Base-by-base conservation (phyloP, 495 filamentous ascomycete genomes). In the Daldinia grandis region DNA sequence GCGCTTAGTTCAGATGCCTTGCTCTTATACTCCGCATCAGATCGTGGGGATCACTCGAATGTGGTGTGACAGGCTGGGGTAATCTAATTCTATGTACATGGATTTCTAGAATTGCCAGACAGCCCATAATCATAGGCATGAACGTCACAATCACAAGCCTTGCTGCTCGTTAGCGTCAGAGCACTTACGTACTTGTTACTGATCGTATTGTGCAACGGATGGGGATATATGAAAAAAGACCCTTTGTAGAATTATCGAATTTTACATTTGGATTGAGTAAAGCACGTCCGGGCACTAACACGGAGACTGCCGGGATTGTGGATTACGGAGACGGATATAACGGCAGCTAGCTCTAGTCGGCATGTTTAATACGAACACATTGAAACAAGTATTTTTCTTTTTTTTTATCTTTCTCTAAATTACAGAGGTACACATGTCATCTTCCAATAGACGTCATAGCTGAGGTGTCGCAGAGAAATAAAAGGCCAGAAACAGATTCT, bases 161-260 rank as follows among this genome's bases (percentile, higher is more conserved):
- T 37, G 50, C 24, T 47, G 17, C 27, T 60, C 5, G 55, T 54
- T 70, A 56, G 62, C 61, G 62, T 65, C 57, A 60, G 68, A 70
- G 30, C 60, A 58, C 44, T 66, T 71, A 71, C 58, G 69, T 71
- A 72, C n/a, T n/a, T n/a, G 63, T 53, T 59, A 37, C 17, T 17
- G 35, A 42, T 55, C 61, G 19, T 30, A 59, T 63, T 40, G 69
- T 72, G 69, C 59, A 58, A 72, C 53, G 31, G 3, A 30, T 24
- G 33, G 49, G 31, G 24, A 50, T 27, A 28, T 51, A 10, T 53
- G 31, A 37, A 24, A 55, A 63, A 47, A 5, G 19, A 60, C 30
- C 17, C 21, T 44, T 59, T 24, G 21, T 28, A 14, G 30, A 37
- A 62, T 19, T 37, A 27, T 17, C 9, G 33, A 47, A 56, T 62